These are phyloP conservation scores for Durotheca rogersii DNA, from an alignment of 495 filamentous ascomycete species.

Conservation along the genomic window DNA sequence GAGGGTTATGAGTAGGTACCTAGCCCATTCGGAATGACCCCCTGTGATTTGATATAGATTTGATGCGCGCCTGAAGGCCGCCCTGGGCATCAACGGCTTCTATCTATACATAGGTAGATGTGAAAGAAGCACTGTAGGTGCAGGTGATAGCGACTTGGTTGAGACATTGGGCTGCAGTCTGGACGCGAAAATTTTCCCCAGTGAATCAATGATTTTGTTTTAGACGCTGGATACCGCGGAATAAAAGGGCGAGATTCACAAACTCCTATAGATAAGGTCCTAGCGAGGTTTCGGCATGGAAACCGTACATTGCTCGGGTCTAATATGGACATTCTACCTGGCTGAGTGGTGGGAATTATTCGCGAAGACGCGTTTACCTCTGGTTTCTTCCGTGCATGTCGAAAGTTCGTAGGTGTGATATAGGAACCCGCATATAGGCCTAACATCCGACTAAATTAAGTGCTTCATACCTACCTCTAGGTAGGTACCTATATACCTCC, in stretches of 20 bases:
- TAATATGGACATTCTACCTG: no score
- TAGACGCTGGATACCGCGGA: neutral
- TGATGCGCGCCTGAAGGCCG: slow-evolving; percentile 10
- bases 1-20: slow-evolving; percentile 15
- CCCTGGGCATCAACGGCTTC: slow-evolving; percentile 27
- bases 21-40: slow-evolving; percentile 16
- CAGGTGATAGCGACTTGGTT: slow-evolving; percentile 16
- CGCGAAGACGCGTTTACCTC: no score
- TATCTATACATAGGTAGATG: slow-evolving; percentile 16
- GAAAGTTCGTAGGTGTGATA: no score
- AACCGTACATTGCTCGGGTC: no score
- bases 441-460: no score
- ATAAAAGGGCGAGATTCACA: neutral
- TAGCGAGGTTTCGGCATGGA: no score
- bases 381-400: no score
- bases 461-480: no score
- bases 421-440: no score
- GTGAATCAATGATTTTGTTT: slow-evolving; percentile 16
- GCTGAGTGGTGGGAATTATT: no score
- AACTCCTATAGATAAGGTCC: no score
- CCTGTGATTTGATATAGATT: slow-evolving; percentile 16
- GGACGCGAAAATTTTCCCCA: slow-evolving; percentile 1
- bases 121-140: slow-evolving; percentile 7
- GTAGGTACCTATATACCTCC: neutral
- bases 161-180: slow-evolving; percentile 23